These are phyloP conservation scores for Chaetomium fimeti DNA, from an alignment of 495 filamentous ascomycete species.

Conservation along the genomic window DNA sequence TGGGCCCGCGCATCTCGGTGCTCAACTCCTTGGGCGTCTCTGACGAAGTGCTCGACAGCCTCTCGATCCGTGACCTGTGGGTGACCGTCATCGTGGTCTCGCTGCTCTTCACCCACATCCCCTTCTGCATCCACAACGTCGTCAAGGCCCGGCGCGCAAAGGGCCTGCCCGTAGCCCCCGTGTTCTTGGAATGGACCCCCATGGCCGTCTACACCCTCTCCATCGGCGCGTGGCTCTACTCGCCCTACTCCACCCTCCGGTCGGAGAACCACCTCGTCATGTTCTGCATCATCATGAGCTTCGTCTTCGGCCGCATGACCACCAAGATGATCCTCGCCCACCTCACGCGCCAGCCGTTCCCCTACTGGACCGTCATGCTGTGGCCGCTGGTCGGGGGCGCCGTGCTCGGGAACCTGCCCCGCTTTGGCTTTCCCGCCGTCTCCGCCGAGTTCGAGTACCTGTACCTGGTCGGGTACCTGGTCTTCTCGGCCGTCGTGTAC, in stretches of 20 bases:
- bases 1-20: constrained; percentile 46
- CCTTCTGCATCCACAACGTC: constrained; percentile 78
- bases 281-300: constrained; percentile 89
- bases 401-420: constrained; percentile 76
- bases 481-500: constrained; percentile 79
- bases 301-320: constrained; percentile 99
- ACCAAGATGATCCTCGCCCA: constrained; percentile 99
- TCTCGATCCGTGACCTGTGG: constrained; percentile 83
- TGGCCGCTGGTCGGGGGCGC: constrained; percentile 82
- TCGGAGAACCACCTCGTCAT: constrained; percentile 81
- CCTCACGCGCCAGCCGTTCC: constrained; percentile 88
- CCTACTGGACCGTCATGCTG: constrained; percentile 91
- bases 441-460: constrained; percentile 64
- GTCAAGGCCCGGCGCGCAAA: constrained; percentile 67
- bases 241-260: constrained; percentile 76
- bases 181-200: constrained; percentile 93
- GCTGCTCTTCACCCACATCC: constrained; percentile 79
- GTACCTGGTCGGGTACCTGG: constrained; percentile 80
- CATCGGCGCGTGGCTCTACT: constrained; percentile 80
- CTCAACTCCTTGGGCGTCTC: constrained; percentile 42
- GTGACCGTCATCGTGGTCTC: constrained; percentile 68
- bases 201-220: constrained; percentile 75
- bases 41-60: constrained; percentile 57
- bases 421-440: constrained; percentile 63
- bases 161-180: constrained; percentile 72